phyloP scores from a whole-genome alignment of 305 asterid genomes.

The Nicotiana rustica region DNA sequence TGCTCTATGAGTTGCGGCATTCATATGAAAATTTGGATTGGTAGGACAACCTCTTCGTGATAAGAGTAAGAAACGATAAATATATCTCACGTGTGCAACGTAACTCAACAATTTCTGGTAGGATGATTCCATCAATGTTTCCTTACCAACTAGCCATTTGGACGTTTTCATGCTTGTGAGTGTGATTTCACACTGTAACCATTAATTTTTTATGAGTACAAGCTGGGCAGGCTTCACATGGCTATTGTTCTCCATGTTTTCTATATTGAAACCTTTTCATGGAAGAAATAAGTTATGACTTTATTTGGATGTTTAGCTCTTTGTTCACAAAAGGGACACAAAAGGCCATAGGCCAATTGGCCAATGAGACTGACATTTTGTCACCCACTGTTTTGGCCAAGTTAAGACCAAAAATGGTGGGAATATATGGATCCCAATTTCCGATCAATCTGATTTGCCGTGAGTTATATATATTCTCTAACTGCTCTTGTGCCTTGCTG shows the following conservation, averaged over 20 bases:
- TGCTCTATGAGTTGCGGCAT: not conserved
- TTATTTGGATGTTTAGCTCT: constrained; percentile 3
- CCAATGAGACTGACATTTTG: constrained; percentile 41
- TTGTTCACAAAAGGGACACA: constrained; percentile 21
- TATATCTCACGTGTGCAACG: constrained; percentile 54
- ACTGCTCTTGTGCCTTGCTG: not conserved
- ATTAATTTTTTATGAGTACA: constrained; percentile 22
- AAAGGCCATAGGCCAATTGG: not conserved
- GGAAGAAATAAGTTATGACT: not conserved
- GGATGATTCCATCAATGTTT: constrained; percentile 41
- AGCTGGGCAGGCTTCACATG: constrained; percentile 41
- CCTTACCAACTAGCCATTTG: constrained; percentile 70
- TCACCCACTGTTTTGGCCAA: constrained; percentile 30
- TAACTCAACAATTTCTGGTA: not conserved
- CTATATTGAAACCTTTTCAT: not conserved
- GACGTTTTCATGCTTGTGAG: constrained; percentile 34
- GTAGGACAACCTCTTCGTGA: not conserved
- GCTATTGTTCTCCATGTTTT: constrained; percentile 26
- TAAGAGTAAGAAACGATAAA: not conserved
- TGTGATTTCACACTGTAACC: constrained; percentile 10
- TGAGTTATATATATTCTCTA: not conserved
- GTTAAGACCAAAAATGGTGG: constrained; percentile 21
- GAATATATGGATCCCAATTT: constrained; percentile 39
- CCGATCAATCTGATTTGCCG: constrained; percentile 29
- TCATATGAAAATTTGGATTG: not conserved